phyloP scores from a whole-genome alignment of 768 basidiomycete genomes.

The Xerocomus brunneocitrinus region DNA sequence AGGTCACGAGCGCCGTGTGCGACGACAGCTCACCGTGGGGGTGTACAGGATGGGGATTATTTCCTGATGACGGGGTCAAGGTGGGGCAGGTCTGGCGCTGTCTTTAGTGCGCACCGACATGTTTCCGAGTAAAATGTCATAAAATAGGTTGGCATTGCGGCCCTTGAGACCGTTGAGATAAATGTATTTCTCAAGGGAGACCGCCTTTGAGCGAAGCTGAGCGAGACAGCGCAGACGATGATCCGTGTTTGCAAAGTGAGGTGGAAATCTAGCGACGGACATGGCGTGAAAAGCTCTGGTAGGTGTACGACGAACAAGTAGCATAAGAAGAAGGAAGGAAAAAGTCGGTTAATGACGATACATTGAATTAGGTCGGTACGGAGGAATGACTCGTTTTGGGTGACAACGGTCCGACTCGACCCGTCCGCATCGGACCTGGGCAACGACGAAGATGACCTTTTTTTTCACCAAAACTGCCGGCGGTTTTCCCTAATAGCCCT shows the following conservation, averaged over 20 bases:
- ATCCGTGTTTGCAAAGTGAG: slow-evolving; percentile 45
- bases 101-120: slow-evolving; percentile 42
- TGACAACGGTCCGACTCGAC: not conserved
- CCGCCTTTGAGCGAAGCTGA: slow-evolving; percentile 54
- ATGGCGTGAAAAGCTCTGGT: slow-evolving; percentile 22
- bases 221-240: slow-evolving; percentile 53
- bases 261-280: slow-evolving; percentile 38
- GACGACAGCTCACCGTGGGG: slow-evolving; percentile 48
- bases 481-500: slow-evolving; percentile 65
- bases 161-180: slow-evolving; percentile 62
- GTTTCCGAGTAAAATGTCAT: slow-evolving; percentile 55
- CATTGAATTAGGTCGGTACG: no score
- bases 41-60: slow-evolving; percentile 71
- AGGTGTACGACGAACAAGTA: slow-evolving; percentile 4
- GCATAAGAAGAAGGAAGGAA: slow-evolving; percentile 6
- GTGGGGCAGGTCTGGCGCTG: not conserved
- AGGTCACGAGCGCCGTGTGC: slow-evolving; percentile 7
- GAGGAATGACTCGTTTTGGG: not conserved
- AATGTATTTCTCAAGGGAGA: slow-evolving; percentile 64
- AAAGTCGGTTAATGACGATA: not conserved
- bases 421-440: not conserved
- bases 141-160: slow-evolving; percentile 62
- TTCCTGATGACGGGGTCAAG: slow-evolving; percentile 32
- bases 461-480: slow-evolving; percentile 62
- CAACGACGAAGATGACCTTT: slow-evolving; percentile 7